Percentiles rank a stretch among this genome's conserved stretches.
Conservation (phyloP, 169 alveolate species). For the Cryptosporidium felis region DNA sequence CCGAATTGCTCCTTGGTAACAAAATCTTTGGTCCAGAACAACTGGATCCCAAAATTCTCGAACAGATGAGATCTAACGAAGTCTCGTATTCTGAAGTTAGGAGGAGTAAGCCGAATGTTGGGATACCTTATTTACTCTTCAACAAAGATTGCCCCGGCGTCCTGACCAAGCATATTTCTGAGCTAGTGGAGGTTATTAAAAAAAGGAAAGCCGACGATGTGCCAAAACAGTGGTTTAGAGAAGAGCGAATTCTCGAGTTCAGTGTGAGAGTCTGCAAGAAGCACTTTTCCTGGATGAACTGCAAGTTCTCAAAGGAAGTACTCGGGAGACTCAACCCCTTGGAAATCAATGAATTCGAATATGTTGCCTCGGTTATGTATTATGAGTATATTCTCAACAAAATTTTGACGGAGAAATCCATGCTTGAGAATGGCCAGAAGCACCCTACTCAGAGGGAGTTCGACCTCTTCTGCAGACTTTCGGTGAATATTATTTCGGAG, state of each 20-base stretch:
- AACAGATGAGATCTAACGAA: not conserved
- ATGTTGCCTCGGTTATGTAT: slow-evolving; percentile 56
- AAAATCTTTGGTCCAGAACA: not conserved
- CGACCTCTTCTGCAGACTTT: slow-evolving; percentile 2
- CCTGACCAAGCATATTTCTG: not conserved
- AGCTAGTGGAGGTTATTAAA: not conserved
- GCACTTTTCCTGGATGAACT: slow-evolving; percentile 56
- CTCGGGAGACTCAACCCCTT: not conserved
- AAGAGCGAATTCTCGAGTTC: slow-evolving; percentile 36
- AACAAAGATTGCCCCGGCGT: slow-evolving; percentile 40
- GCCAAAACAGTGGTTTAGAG: not conserved
- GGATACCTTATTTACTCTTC: slow-evolving; percentile 52
- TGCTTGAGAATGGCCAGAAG: not conserved
- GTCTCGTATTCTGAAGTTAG: slow-evolving; percentile 22
- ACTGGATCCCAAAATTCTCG: not conserved
- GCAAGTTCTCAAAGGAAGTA: not conserved
- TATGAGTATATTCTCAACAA: not conserved
- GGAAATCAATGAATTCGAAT: slow-evolving; percentile 17
- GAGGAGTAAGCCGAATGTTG: slow-evolving; percentile 1
- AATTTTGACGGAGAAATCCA: not conserved
- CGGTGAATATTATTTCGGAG: slow-evolving; percentile 16
- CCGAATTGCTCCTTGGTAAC: not conserved
- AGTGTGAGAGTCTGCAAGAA: slow-evolving; percentile 53
- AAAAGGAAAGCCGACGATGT: not conserved
- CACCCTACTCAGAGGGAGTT: not conserved